phyloP scores from a whole-genome alignment of 2,329 filamentous ascomycete species.

The Ceratocystis cacaofunesta region DNA sequence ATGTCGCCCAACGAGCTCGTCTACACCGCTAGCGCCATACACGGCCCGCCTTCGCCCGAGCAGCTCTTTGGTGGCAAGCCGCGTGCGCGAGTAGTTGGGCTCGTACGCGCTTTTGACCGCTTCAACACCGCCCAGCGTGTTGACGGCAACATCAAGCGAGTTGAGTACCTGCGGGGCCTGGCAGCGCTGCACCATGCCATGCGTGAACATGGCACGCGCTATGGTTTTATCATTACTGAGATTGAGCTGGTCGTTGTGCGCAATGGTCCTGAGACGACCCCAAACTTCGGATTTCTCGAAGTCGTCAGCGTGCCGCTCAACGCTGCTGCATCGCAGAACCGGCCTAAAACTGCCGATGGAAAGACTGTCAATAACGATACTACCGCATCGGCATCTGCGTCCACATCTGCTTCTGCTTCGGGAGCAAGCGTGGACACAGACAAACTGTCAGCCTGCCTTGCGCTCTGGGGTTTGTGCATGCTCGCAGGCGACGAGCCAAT shows the following conservation, averaged over 20 bases:
- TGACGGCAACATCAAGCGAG: slow-evolving; percentile 68
- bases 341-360: slow-evolving; percentile 17
- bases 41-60: slow-evolving; percentile 40
- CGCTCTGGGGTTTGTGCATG: slow-evolving; percentile 65
- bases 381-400: slow-evolving; percentile 19
- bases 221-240: slow-evolving; percentile 92
- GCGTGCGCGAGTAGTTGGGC: slow-evolving; percentile 51
- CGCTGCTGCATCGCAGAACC: slow-evolving; percentile 9
- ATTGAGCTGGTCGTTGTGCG: slow-evolving; percentile 87
- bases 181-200: slow-evolving; percentile 78
- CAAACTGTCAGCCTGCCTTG: slow-evolving; percentile 53
- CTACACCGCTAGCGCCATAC: slow-evolving; percentile 49
- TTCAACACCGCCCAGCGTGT: slow-evolving; percentile 93
- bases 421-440: slow-evolving; percentile 19
- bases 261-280: slow-evolving; percentile 54
- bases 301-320: slow-evolving; percentile 47
- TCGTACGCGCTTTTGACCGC: slow-evolving; percentile 83
- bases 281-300: slow-evolving; percentile 82
- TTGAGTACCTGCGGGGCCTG: slow-evolving; percentile 77
- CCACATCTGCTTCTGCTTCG: not conserved
- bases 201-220: slow-evolving; percentile 84
- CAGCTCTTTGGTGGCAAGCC: slow-evolving; percentile 36
- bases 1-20: slow-evolving; percentile 36
- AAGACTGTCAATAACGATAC: slow-evolving; percentile 20
- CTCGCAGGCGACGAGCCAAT: slow-evolving; percentile 47